Evolutionary conservation across 139 green algal genomes (phyloP).

Genomic region (Chlorella sp.): DNA sequence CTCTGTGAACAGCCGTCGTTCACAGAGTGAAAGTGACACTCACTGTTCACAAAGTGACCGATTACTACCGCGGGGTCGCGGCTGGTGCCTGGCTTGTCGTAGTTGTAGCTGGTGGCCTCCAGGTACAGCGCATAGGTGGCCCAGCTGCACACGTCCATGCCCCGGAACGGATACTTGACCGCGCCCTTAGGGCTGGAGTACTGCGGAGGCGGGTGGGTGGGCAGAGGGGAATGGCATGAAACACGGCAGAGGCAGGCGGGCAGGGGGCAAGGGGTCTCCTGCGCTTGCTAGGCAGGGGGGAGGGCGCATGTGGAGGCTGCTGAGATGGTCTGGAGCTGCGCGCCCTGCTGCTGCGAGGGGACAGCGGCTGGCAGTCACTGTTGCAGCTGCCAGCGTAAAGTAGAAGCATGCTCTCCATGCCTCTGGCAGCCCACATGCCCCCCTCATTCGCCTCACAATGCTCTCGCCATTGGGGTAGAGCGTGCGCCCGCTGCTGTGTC

Average conservation of each 20-base stretch:
- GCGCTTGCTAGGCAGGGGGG: too few relatives aligned
- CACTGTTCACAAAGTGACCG: slow-evolving; percentile 2
- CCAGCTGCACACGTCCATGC: slow-evolving; percentile 3
- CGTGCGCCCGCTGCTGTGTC: not conserved
- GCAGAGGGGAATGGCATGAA: too few relatives aligned
- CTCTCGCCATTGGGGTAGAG: not conserved
- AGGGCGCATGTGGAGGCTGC: too few relatives aligned
- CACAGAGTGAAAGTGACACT: too few relatives aligned
- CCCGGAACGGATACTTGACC: not conserved
- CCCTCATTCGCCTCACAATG: not conserved
- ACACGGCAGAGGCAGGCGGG: too few relatives aligned
- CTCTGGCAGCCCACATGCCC: not conserved
- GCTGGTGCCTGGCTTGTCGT: not conserved
- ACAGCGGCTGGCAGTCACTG: too few relatives aligned
- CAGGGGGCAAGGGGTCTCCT: too few relatives aligned
- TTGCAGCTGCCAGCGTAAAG: not conserved
- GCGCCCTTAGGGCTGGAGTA: not conserved
- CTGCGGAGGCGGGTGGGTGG: too few relatives aligned
- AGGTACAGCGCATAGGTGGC: slow-evolving; percentile 2
- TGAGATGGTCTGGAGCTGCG: too few relatives aligned
- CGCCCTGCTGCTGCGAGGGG: too few relatives aligned
- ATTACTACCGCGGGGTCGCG: not conserved
- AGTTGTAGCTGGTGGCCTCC: slow-evolving; percentile 7
- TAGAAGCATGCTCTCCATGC: not conserved
- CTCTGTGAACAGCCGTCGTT: not conserved